Evolutionary conservation across 192 early-diverging fungal species (phyloP).

Genomic region (Funneliformis geosporum): DNA sequence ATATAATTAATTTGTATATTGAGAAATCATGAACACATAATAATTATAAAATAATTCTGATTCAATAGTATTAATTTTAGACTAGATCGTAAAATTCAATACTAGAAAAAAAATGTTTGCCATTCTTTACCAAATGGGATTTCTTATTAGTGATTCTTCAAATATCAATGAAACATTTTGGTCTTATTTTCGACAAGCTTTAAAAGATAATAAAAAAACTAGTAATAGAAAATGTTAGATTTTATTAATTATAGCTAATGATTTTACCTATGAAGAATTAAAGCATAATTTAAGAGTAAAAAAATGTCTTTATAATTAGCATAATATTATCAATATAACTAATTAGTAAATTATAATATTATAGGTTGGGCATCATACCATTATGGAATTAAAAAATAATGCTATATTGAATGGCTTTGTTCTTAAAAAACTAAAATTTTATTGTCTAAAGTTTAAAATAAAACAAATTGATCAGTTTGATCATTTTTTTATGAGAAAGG

Average conservation of each 20-base stretch:
- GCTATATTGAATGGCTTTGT: neutral
- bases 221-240: neutral
- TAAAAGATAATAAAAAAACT: slow-evolving; percentile 9
- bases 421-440: neutral
- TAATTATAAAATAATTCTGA: neutral
- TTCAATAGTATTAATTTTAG: slow-evolving; percentile 6
- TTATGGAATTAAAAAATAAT: neutral
- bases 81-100: neutral
- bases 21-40: neutral
- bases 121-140: neutral
- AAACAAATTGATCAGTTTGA: slow-evolving; percentile 6
- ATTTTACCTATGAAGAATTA: too few relatives aligned
- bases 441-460: neutral
- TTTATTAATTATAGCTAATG: too few relatives aligned
- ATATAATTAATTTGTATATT: neutral
- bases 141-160: neutral
- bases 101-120: neutral
- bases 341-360: neutral
- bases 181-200: neutral
- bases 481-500: neutral
- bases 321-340: too few relatives aligned
- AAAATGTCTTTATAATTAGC: too few relatives aligned
- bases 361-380: neutral
- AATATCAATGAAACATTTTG: neutral
- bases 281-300: too few relatives aligned